Conservation (phyloP, 805 yeast species). For the Metschnikowia henanensis region DNA sequence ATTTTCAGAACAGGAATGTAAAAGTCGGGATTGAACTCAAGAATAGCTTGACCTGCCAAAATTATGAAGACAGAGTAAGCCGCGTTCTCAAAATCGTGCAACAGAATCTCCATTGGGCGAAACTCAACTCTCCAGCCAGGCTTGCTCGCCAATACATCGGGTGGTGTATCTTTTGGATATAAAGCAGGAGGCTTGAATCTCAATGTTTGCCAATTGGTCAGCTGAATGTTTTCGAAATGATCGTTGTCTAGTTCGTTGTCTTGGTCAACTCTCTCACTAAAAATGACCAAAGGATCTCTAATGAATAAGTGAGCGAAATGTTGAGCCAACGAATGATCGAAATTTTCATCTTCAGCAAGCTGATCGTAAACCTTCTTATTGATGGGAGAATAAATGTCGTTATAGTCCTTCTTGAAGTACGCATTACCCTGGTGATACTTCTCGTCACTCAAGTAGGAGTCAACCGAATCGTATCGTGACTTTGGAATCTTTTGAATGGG, state of each 20-base stretch:
- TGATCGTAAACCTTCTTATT: slow-evolving; percentile 61
- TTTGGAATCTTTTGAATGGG: slow-evolving; percentile 67
- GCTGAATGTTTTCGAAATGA: slow-evolving; percentile 95
- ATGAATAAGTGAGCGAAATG: slow-evolving; percentile 93
- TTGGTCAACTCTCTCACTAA: slow-evolving; percentile 71
- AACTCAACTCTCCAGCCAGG: slow-evolving; percentile 99
- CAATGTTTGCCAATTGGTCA: slow-evolving; percentile 97
- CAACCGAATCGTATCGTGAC: slow-evolving; percentile 89
- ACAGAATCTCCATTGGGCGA: slow-evolving; percentile 92
- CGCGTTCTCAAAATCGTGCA: slow-evolving; percentile 96
- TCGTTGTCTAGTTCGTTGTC: slow-evolving; percentile 70
- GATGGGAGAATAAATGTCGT: slow-evolving; percentile 73
- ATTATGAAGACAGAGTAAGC: slow-evolving; percentile 79
- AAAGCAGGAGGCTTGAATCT: slow-evolving; percentile 93
- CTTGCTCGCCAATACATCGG: slow-evolving; percentile 27
- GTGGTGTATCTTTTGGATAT: slow-evolving; percentile 31
- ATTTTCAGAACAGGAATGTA: slow-evolving; percentile 82
- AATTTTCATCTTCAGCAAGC: slow-evolving; percentile 48
- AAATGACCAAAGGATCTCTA: slow-evolving; percentile 91
- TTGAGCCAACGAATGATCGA: slow-evolving; percentile 72
- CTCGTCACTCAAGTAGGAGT: slow-evolving; percentile 69
- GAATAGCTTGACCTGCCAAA: slow-evolving; percentile 68
- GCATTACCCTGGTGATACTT: slow-evolving; percentile 26
- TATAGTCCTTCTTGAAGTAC: slow-evolving; percentile 51
- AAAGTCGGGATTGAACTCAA: slow-evolving; percentile 61